These are phyloP conservation scores for Suillus clintonianus DNA, from an alignment of 768 basidiomycete species.

Conservation along the genomic window DNA sequence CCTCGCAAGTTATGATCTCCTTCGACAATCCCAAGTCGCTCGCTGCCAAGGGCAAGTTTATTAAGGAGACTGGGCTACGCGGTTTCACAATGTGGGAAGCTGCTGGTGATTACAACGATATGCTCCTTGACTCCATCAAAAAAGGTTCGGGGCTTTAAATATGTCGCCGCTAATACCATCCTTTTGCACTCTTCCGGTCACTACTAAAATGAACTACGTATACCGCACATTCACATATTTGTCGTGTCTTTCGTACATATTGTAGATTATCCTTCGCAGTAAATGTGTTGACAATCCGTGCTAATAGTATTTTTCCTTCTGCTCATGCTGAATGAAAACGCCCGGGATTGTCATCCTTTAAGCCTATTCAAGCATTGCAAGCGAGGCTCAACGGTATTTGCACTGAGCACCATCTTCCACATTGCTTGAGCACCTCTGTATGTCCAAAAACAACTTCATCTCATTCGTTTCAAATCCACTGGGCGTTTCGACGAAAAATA, in stretches of 20 bases:
- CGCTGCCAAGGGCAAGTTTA: slow-evolving; percentile 55
- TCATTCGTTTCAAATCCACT: background rate
- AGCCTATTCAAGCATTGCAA: too few species aligned
- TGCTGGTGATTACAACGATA: slow-evolving; percentile 58
- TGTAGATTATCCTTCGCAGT: background rate
- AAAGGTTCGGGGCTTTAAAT: slow-evolving; percentile 5
- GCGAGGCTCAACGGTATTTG: too few species aligned
- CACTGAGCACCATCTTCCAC: too few species aligned
- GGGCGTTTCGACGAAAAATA: too few species aligned
- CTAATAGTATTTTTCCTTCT: background rate
- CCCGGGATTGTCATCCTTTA: too few species aligned
- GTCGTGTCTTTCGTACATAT: background rate
- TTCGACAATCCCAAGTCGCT: slow-evolving; percentile 56
- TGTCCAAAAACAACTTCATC: background rate
- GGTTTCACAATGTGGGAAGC: slow-evolving; percentile 73
- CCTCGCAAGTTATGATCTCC: slow-evolving; percentile 53
- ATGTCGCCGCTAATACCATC: background rate
- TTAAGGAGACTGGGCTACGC: slow-evolving; percentile 47
- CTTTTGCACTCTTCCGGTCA: background rate
- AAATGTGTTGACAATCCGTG: background rate
- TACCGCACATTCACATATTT: background rate
- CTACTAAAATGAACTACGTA: background rate
- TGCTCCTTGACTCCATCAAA: slow-evolving; percentile 56
- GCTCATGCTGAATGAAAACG: background rate
- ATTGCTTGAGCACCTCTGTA: background rate